Conservation (phyloP, 2,329 filamentous ascomycete species). For the Colletotrichum trifolii region DNA sequence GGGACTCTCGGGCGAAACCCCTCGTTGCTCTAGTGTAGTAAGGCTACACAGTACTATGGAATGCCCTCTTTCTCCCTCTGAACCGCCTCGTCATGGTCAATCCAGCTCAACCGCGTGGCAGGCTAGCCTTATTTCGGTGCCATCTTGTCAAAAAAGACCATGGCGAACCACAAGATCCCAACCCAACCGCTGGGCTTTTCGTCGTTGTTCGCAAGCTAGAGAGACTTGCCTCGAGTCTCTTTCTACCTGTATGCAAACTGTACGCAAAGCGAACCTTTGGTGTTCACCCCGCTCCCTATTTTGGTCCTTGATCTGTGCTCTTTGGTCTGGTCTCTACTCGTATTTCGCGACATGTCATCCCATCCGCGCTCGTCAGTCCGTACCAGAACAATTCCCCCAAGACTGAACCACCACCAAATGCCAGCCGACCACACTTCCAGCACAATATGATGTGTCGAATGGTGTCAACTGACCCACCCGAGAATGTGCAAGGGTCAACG, state of each 20-base stretch:
- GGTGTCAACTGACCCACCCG: too few species aligned
- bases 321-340: neutral
- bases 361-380: conserved; percentile 15
- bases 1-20: conserved; percentile 34
- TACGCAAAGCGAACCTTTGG: too few species aligned
- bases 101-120: conserved; percentile 10
- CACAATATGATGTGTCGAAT: too few species aligned
- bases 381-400: neutral
- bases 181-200: neutral
- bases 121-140: conserved; percentile 13
- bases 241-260: too few species aligned
- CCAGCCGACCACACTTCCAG: too few species aligned
- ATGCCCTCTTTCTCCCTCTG: neutral
- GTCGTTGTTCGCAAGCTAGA: neutral
- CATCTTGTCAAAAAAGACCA: neutral
- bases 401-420: too few species aligned
- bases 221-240: too few species aligned
- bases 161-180: neutral
- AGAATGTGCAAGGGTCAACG: neutral
- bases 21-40: neutral
- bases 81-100: conserved; percentile 9
- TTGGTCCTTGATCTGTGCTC: neutral
- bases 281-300: neutral
- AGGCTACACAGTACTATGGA: too few species aligned
- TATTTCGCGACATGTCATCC: conserved; percentile 28